Evolutionary conservation across 345 rosid genomes (phyloP).

Genomic region (Eucalyptus regnans): DNA sequence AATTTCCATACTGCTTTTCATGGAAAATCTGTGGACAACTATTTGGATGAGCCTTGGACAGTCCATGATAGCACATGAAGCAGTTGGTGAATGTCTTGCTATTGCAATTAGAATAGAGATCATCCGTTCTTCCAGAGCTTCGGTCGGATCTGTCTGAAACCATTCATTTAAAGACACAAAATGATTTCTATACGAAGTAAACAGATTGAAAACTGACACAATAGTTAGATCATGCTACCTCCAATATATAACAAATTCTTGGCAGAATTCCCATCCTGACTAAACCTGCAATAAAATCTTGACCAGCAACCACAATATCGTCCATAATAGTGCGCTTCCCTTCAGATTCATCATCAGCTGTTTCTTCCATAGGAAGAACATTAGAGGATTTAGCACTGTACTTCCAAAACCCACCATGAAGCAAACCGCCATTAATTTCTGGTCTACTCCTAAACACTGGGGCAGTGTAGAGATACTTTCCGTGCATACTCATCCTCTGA

Average conservation of each 20-base stretch:
- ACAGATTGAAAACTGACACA: background rate
- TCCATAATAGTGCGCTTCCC: slow-evolving; percentile 69
- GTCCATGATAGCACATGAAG: slow-evolving; percentile 60
- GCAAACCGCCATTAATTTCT: slow-evolving; percentile 63
- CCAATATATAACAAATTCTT: slow-evolving; percentile 58
- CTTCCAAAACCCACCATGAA: slow-evolving; percentile 87
- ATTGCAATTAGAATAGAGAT: slow-evolving; percentile 56
- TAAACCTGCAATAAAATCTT: slow-evolving; percentile 89
- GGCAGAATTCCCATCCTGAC: slow-evolving; percentile 85
- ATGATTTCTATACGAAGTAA: background rate
- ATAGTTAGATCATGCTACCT: slow-evolving; percentile 28
- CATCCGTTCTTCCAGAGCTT: slow-evolving; percentile 46
- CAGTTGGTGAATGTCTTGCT: slow-evolving; percentile 85
- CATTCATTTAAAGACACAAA: background rate
- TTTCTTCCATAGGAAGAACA: slow-evolving; percentile 31
- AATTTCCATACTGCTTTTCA: slow-evolving; percentile 22
- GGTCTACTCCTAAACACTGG: slow-evolving; percentile 83
- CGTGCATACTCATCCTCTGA: slow-evolving; percentile 38
- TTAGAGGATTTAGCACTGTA: slow-evolving; percentile 86
- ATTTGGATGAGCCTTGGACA: slow-evolving; percentile 60
- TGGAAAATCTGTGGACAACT: slow-evolving; percentile 47
- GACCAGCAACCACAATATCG: slow-evolving; percentile 73
- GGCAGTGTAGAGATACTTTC: slow-evolving; percentile 45
- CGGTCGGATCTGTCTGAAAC: slow-evolving; percentile 46
- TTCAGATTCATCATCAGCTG: slow-evolving; percentile 40